phyloP scores from a whole-genome alignment of 2,329 filamentous ascomycete genomes.

The Colletotrichum graminicola region DNA sequence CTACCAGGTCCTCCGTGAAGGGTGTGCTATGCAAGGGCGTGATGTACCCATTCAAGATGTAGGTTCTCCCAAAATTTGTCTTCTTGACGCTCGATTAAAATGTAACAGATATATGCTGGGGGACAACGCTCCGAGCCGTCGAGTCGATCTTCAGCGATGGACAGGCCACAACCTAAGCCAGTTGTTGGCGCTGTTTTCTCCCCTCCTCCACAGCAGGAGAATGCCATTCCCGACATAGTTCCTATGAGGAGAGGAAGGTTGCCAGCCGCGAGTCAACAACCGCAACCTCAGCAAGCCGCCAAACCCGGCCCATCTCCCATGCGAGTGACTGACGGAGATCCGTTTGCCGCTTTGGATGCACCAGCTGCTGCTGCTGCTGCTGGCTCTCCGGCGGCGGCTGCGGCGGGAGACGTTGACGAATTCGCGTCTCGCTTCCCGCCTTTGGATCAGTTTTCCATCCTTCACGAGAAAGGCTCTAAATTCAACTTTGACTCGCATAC shows the following conservation, averaged over 20 bases:
- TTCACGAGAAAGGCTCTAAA: conserved; percentile 85
- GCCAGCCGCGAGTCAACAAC: conserved; percentile 51
- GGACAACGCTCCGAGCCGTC: conserved; percentile 74
- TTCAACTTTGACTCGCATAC: conserved; percentile 83
- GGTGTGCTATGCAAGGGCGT: conserved; percentile 88
- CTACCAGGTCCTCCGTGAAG: conserved; percentile 90
- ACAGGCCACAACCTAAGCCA: conserved; percentile 66
- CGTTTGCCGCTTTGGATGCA: conserved; percentile 90
- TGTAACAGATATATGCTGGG: conserved; percentile 77
- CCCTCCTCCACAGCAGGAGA: conserved; percentile 77
- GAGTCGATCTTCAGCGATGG: conserved; percentile 62
- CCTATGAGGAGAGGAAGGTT: conserved; percentile 94
- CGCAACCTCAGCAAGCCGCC: conserved; percentile 58
- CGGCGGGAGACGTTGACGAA: conserved; percentile 74
- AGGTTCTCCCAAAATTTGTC: conserved; percentile 52
- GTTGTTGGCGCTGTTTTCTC: conserved; percentile 85
- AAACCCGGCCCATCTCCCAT: conserved; percentile 77
- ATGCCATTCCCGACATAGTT: conserved; percentile 86
- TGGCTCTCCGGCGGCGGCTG: conserved; percentile 47
- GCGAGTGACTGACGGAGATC: conserved; percentile 79
- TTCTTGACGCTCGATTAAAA: conserved; percentile 36
- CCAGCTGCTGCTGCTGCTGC: conserved; percentile 58
- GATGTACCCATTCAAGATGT: conserved; percentile 92
- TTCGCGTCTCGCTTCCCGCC: conserved; percentile 88
- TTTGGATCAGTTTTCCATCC: conserved; percentile 90